Evolutionary conservation across 2,329 filamentous ascomycete species (phyloP), one percentile per base, ranked within the genome.

Genomic region (Diaporthe sp.): DNA sequence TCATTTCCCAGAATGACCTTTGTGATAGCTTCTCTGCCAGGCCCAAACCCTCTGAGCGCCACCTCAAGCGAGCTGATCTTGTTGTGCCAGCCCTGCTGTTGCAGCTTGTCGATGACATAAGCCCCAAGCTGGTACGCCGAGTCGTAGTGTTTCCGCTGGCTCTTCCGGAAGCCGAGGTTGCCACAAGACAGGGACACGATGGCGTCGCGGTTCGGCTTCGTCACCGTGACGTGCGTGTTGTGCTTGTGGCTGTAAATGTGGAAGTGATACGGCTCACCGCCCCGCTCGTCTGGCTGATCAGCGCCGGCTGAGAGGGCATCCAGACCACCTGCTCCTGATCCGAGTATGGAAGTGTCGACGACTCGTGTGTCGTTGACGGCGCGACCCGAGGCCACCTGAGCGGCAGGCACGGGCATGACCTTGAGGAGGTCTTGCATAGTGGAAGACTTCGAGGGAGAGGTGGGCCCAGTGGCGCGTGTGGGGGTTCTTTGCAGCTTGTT

Each of bases 181-280:
- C 97, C 97, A 74, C 92, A 90, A 2, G 94, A 94, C 78, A 97
- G 84, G 17, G 93, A 95, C 77, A 99, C 88, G 77, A 98, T 90
- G 37, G 94, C 90, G 77, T 94, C 90, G 63, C 93, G 89, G 82
- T 95, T 92, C 37, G 97, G 96, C 80, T 93, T 92, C 30, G 95
- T 94, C 78, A 98, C 90, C 1, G 96, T 98, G 80, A 99, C 90
- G 84, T 98, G 95, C 27, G 94, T 97, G 86, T 99, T 99, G 90
- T 98, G 97, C 86, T 95, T 97, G 82, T 94, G 93, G 37, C 93
- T 86, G 85, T 92, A 96, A 82, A 99, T 88, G 86, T 98, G 94
- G 77, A 99, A 89, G 82, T 97, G 95, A 86, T 95, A 95, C 3
- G 94, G 93, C 81, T 93, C 90, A 50, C 86, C 76, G 19, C 82